A percentile compares a stretch with the other conserved stretches of the same genome.
Evolutionary conservation across 352 stramenopile genomes (phyloP).

Genomic region (Globisporangium cederbergense): DNA sequence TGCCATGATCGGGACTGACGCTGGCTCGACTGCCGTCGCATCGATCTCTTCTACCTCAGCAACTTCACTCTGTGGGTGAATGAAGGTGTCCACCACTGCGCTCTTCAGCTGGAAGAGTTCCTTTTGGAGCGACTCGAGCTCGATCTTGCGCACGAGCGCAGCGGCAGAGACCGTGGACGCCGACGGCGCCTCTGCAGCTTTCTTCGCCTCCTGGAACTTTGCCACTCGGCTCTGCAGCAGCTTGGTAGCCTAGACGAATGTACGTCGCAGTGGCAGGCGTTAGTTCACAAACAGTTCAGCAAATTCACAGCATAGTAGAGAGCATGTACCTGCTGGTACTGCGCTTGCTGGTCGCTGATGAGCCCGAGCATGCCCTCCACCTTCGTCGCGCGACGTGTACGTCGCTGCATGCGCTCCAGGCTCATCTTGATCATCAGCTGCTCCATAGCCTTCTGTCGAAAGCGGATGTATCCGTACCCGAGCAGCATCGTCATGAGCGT

Average conservation of each 20-base stretch:
- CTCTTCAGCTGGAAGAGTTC: slow-evolving; percentile 37
- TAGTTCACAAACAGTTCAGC: background rate
- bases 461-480: slow-evolving; percentile 31
- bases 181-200: slow-evolving; percentile 13
- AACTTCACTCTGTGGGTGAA: slow-evolving; percentile 5
- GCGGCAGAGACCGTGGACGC: slow-evolving; percentile 8
- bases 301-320: no score
- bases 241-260: slow-evolving; percentile 13
- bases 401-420: slow-evolving; percentile 19
- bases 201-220: slow-evolving; percentile 24
- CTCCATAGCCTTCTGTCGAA: slow-evolving; percentile 22
- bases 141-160: slow-evolving; percentile 17
- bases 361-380: slow-evolving; percentile 31
- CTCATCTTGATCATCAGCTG: slow-evolving; percentile 27
- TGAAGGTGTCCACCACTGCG: slow-evolving; percentile 27
- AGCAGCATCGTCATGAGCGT: slow-evolving; percentile 31
- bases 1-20: background rate
- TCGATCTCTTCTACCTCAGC: background rate
- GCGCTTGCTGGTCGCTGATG: slow-evolving; percentile 37
- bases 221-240: slow-evolving; percentile 23
- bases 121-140: slow-evolving; percentile 30
- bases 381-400: slow-evolving; percentile 17
- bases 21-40: background rate
- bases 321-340: slow-evolving; percentile 31
- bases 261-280: no score